phyloP scores from a whole-genome alignment of 1,284 basidiomycete genomes.

The Ustanciosporium gigantosporum region DNA sequence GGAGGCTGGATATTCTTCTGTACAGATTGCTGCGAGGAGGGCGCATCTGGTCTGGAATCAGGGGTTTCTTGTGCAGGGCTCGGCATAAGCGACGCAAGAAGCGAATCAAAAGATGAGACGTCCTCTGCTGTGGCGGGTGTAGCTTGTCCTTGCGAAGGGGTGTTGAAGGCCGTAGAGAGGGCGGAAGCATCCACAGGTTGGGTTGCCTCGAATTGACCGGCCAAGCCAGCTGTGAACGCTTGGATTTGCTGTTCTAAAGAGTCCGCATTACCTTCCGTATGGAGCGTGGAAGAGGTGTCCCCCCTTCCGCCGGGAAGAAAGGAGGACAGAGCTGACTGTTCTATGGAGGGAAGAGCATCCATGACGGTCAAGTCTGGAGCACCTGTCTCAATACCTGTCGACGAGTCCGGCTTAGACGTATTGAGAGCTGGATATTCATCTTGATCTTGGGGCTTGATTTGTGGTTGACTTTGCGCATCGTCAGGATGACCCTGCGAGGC shows the following conservation, averaged over 20 bases:
- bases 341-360: constrained; percentile 21
- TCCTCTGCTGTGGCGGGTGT: constrained; percentile 34
- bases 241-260: constrained; percentile 30
- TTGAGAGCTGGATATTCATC: too few species aligned
- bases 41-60: background rate
- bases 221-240: constrained; percentile 26
- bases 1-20: background rate
- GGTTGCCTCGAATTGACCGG: constrained; percentile 15
- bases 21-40: too few species aligned
- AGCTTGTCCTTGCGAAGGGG: constrained; percentile 22
- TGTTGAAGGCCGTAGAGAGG: constrained; percentile 12
- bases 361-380: constrained; percentile 18
- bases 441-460: background rate
- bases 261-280: too few species aligned
- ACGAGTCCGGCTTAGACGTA: too few species aligned
- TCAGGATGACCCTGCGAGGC: background rate
- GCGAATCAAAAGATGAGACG: constrained; percentile 28
- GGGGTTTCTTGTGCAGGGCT: constrained; percentile 23
- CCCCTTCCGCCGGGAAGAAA: constrained; percentile 18
- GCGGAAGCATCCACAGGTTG: constrained; percentile 11
- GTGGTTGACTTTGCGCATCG: background rate
- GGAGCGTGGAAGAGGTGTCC: too few species aligned
- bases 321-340: constrained; percentile 11
- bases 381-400: too few species aligned
- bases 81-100: constrained; percentile 38